These are phyloP conservation scores for Lanmaoa rubissima DNA, from an alignment of 768 basidiomycete genomes.

Conservation along the genomic window DNA sequence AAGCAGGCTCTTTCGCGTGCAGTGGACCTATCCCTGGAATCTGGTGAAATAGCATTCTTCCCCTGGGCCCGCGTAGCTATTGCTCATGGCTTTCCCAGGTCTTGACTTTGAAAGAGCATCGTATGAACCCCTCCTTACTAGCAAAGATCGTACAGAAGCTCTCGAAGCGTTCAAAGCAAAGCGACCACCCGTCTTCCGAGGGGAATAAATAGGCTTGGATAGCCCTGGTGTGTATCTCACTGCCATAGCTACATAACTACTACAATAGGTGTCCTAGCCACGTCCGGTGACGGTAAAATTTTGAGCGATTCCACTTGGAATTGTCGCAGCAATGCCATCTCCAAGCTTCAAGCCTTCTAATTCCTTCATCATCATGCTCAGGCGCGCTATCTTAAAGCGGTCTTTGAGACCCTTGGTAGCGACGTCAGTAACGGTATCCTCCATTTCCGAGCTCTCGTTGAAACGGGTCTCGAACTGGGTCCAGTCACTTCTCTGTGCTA, in stretches of 20 bases:
- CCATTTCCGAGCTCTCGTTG: constrained; percentile 52
- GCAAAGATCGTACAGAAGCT: constrained; percentile 79
- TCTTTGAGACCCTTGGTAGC: constrained; percentile 51
- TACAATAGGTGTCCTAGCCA: constrained; percentile 34
- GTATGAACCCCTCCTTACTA: constrained; percentile 76
- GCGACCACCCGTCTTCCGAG: constrained; percentile 72
- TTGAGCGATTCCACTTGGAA: constrained; percentile 57
- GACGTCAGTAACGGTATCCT: constrained; percentile 41
- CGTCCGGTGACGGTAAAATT: constrained; percentile 50
- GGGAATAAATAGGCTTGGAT: constrained; percentile 48
- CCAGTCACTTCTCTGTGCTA: constrained; percentile 90
- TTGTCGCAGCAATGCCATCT: constrained; percentile 57
- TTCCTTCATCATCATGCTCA: constrained; percentile 88
- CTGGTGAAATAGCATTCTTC: constrained; percentile 41
- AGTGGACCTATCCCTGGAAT: constrained; percentile 73
- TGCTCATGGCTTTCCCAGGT: constrained; percentile 40
- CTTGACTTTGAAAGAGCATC: constrained; percentile 88
- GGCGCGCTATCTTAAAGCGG: constrained; percentile 59
- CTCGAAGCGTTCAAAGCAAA: constrained; percentile 86
- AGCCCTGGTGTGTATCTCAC: constrained; percentile 1
- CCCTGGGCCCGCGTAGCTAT: neutral
- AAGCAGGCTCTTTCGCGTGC: constrained; percentile 84
- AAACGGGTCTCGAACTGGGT: constrained; percentile 80
- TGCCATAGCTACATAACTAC: neutral
- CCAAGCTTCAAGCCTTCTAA: constrained; percentile 63